These are phyloP conservation scores for Fusarium sp. DNA, from an alignment of 2,329 filamentous ascomycete genomes.

Conservation along the genomic window DNA sequence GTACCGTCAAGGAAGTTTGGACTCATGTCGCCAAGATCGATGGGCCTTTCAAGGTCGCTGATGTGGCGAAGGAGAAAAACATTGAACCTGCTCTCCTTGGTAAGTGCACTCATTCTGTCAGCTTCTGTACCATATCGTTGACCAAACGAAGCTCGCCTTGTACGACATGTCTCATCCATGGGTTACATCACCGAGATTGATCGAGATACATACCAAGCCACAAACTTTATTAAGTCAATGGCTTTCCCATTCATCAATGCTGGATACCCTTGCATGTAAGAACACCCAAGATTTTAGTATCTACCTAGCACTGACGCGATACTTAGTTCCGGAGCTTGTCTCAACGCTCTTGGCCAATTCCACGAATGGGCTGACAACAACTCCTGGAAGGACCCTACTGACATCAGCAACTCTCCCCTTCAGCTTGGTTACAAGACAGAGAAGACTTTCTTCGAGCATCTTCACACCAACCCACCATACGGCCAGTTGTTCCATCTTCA, in stretches of 20 bases:
- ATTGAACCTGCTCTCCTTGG: slow-evolving; percentile 19
- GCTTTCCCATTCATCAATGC: slow-evolving; percentile 50
- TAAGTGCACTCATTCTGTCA: neutral
- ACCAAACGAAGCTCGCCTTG: slow-evolving; percentile 42
- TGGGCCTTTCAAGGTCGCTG: slow-evolving; percentile 47
- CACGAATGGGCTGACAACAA: slow-evolving; percentile 48
- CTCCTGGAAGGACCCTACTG: slow-evolving; percentile 48
- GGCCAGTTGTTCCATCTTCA: slow-evolving; percentile 53
- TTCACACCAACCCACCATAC: slow-evolving; percentile 46
- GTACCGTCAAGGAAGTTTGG: slow-evolving; percentile 54
- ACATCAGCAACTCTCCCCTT: slow-evolving; percentile 46
- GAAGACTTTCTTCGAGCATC: slow-evolving; percentile 51
- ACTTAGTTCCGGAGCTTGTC: slow-evolving; percentile 17
- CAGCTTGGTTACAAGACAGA: slow-evolving; percentile 52
- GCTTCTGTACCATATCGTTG: rapidly evolving
- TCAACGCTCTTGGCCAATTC: slow-evolving; percentile 44
- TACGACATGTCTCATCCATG: slow-evolving; percentile 55
- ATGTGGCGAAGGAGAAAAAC: slow-evolving; percentile 45
- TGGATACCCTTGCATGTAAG: slow-evolving; percentile 51
- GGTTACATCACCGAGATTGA: slow-evolving; percentile 54
- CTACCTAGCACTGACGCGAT: neutral
- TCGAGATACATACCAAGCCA: slow-evolving; percentile 52
- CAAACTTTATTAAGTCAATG: slow-evolving; percentile 53
- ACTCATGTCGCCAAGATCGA: slow-evolving; percentile 47
- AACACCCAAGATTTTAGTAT: rapidly evolving